These are phyloP conservation scores for Aspergillus costaricaensis DNA, from an alignment of 2,329 filamentous ascomycete genomes.

Conservation along the genomic window DNA sequence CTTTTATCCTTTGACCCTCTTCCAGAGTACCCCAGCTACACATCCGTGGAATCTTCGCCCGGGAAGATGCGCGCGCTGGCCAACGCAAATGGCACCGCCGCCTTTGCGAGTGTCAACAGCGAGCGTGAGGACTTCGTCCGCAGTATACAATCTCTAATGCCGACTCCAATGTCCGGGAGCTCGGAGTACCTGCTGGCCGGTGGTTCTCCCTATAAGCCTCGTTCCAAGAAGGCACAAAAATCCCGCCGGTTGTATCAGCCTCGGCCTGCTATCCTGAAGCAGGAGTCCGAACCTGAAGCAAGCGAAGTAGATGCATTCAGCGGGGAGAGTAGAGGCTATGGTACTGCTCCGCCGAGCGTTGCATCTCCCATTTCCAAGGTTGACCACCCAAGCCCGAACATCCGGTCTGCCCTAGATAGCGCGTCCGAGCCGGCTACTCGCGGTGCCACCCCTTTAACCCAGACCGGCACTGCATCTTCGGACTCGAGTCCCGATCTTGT, in stretches of 20 bases:
- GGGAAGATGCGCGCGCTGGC: not conserved
- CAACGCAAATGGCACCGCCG: conserved; percentile 10
- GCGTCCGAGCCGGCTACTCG: conserved; percentile 23
- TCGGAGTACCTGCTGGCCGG: conserved; percentile 12
- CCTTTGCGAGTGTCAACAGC: conserved; percentile 15
- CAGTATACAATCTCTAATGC: conserved; percentile 24
- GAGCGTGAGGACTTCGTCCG: conserved; percentile 23
- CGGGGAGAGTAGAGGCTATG: conserved; percentile 8
- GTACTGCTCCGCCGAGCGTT: conserved; percentile 15
- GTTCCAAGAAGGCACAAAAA: conserved; percentile 20
- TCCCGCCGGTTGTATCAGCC: conserved; percentile 28
- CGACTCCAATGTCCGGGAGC: conserved; percentile 11
- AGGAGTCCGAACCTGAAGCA: conserved; percentile 7
- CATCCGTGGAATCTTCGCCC: conserved; percentile 9
- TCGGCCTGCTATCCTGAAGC: conserved; percentile 9
- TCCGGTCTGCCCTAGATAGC: conserved; percentile 12
- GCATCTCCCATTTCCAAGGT: conserved; percentile 20
- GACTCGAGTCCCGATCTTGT: conserved; percentile 19
- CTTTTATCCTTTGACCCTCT: conserved; percentile 24
- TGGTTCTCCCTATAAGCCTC: conserved; percentile 5
- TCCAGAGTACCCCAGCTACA: conserved; percentile 21
- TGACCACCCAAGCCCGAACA: conserved; percentile 12
- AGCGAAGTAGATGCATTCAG: conserved; percentile 12
- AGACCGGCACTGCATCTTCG: conserved; percentile 18
- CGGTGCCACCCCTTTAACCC: conserved; percentile 20